A percentile compares a stretch with the other conserved stretches of the same genome.
Conservation (phyloP, 805 yeast genomes). For the Saccharomycopsis malanga region DNA sequence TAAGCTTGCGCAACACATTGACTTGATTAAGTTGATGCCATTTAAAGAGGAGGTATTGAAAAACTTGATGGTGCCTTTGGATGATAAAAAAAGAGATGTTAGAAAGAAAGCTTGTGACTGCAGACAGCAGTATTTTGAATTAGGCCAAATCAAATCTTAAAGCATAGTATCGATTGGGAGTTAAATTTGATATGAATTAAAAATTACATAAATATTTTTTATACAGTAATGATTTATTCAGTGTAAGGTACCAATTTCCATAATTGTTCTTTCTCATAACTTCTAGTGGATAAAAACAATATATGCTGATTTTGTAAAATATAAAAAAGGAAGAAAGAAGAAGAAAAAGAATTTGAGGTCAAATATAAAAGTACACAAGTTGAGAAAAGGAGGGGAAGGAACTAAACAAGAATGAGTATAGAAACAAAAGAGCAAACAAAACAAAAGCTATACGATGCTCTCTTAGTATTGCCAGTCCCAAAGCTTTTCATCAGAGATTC, state of each 20-base stretch:
- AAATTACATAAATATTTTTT: neutral
- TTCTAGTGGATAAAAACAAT: no score
- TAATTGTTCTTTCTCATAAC: no score
- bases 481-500: slow-evolving; percentile 28
- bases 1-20: slow-evolving; percentile 34
- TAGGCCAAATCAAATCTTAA: slow-evolving; percentile 11
- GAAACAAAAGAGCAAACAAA: no score
- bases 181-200: no score
- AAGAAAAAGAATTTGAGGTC: no score
- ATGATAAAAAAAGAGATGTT: slow-evolving; percentile 67
- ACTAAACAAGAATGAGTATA: no score
- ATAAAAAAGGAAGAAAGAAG: no score
- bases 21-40: slow-evolving; percentile 40
- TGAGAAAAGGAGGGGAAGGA: no score
- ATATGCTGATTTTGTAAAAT: no score
- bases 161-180: no score
- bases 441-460: no score
- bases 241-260: neutral
- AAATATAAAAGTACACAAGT: no score
- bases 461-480: slow-evolving; percentile 21
- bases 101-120: slow-evolving; percentile 74
- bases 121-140: slow-evolving; percentile 67
- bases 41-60: slow-evolving; percentile 44
- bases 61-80: slow-evolving; percentile 47
- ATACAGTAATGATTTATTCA: neutral